phyloP scores from a whole-genome alignment of 805 yeast species.

The Metschnikowia santaceciliae region DNA sequence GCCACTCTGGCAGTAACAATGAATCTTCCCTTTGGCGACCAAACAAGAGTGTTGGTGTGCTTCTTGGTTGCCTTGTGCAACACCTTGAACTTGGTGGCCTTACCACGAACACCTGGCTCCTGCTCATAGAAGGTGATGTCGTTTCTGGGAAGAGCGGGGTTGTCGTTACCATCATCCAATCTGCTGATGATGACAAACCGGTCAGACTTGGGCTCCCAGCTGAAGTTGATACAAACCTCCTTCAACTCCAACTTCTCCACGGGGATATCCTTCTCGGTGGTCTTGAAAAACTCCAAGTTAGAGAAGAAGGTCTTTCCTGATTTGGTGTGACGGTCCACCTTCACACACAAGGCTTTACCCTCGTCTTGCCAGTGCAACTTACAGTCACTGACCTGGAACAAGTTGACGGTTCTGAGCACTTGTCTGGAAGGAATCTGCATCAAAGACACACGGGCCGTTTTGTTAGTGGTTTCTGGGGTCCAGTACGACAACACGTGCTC shows the following conservation, averaged over 20 bases:
- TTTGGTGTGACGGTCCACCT: conserved; percentile 95
- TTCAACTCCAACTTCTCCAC: conserved; percentile 91
- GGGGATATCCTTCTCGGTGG: conserved; percentile 85
- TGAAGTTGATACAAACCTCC: conserved; percentile 81
- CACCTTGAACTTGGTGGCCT: conserved; percentile 51
- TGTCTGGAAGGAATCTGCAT: conserved; percentile 83
- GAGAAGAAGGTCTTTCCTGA: conserved; percentile 89
- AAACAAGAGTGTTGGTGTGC: conserved; percentile 66
- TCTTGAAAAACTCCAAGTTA: conserved; percentile 85
- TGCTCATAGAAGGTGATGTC: conserved; percentile 77
- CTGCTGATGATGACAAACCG: conserved; percentile 79
- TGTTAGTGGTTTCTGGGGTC: conserved; percentile 93
- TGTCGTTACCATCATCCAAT: conserved; percentile 50
- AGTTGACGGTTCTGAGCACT: conserved; percentile 83
- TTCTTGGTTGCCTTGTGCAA: conserved; percentile 58
- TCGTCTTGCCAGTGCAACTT: conserved; percentile 91
- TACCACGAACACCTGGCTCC: conserved; percentile 52
- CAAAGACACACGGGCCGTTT: conserved; percentile 90
- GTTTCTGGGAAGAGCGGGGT: conserved; percentile 64
- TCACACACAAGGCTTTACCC: conserved; percentile 80
- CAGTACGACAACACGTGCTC: conserved; percentile 81
- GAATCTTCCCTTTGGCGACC: conserved; percentile 94
- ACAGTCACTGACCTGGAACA: conserved; percentile 92
- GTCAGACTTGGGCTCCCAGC: conserved; percentile 94
- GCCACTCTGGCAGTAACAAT: conserved; percentile 50